These are phyloP conservation scores for Pseudopithomyces maydicus DNA, from an alignment of 2,329 filamentous ascomycete species.

Conservation along the genomic window DNA sequence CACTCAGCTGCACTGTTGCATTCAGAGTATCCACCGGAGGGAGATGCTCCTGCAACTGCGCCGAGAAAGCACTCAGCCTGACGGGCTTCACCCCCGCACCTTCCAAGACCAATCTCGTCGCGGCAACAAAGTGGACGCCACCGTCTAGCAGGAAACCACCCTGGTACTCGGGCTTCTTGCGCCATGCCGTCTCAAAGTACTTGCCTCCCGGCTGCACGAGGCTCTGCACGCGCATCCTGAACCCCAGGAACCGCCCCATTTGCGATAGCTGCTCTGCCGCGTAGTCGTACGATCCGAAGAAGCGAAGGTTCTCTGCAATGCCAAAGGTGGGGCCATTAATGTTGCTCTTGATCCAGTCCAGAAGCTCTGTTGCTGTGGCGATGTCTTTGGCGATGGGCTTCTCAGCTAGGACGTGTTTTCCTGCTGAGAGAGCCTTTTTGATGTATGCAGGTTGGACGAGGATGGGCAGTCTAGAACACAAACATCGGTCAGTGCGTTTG, in stretches of 20 bases:
- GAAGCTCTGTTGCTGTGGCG: conserved; percentile 54
- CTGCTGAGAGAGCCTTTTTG: conserved; percentile 63
- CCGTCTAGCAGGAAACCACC: conserved; percentile 79
- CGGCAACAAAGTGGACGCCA: conserved; percentile 74
- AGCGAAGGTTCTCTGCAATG: conserved; percentile 77
- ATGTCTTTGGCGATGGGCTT: conserved; percentile 71
- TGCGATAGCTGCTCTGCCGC: conserved; percentile 56
- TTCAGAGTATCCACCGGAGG: conserved; percentile 71
- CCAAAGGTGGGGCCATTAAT: conserved; percentile 48
- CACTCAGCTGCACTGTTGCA: conserved; percentile 60
- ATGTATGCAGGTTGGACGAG: conserved; percentile 63
- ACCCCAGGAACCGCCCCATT: conserved; percentile 61
- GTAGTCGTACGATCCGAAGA: conserved; percentile 60
- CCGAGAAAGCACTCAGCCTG: conserved; percentile 60
- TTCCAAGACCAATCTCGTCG: conserved; percentile 62
- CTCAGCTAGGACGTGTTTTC: conserved; percentile 73
- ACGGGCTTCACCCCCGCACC: conserved; percentile 49
- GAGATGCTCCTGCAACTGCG: conserved; percentile 61
- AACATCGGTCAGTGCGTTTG: conserved; percentile 9
- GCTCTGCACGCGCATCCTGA: conserved; percentile 54
- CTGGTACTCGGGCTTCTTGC: conserved; percentile 71
- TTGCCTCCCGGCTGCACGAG: conserved; percentile 58
- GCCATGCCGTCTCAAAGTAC: conserved; percentile 65
- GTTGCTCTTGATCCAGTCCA: conserved; percentile 53
- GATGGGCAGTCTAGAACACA: conserved; percentile 61